Conservation (phyloP, 108 stramenopile species). For the Aurantiochytrium sp. region DNA sequence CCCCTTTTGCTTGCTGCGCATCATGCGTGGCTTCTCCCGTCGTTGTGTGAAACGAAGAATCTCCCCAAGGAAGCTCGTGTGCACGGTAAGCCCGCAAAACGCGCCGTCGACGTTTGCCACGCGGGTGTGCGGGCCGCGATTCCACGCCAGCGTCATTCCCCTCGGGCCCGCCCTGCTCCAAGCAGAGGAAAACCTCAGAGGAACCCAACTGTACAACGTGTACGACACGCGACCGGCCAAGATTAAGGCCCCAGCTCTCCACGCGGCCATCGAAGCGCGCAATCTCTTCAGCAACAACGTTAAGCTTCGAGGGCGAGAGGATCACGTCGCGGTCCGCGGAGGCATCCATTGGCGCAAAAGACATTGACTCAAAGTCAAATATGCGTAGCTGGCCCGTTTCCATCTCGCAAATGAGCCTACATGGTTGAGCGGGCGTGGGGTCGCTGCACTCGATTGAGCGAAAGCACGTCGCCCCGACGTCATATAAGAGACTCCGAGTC, state of each 20-base stretch:
- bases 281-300: background rate
- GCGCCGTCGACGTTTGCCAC: background rate
- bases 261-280: background rate
- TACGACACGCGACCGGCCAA: background rate
- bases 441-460: background rate
- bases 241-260: background rate
- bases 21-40: background rate
- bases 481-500: background rate
- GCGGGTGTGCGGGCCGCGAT: no score
- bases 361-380: background rate
- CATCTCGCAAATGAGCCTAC: background rate
- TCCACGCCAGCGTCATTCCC: background rate
- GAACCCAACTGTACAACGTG: background rate
- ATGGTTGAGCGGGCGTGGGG: background rate
- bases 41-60: background rate
- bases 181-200: background rate
- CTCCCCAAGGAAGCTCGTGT: background rate
- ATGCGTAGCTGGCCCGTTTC: background rate
- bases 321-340: background rate
- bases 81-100: background rate
- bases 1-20: background rate
- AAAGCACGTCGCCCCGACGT: background rate
- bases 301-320: background rate
- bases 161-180: background rate
- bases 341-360: background rate